A percentile compares a stretch with the other conserved stretches of the same genome.
phyloP scores from a whole-genome alignment of 2,329 filamentous ascomycete genomes.

The Sporothrix inflata region DNA sequence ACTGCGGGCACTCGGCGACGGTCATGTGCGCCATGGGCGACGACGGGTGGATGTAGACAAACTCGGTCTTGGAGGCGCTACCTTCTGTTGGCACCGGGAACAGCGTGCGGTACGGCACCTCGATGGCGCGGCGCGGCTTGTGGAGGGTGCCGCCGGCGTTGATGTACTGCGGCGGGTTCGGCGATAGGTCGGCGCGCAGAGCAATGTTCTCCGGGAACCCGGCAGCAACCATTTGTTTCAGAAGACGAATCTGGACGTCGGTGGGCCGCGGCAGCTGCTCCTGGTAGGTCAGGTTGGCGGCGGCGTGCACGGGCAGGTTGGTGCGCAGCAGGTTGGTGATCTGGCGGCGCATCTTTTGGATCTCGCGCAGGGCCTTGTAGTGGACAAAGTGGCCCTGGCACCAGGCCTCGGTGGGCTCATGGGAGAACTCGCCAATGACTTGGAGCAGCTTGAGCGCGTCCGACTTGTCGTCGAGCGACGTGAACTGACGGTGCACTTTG shows the following conservation, averaged over 20 bases:
- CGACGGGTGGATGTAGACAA: constrained; percentile 85
- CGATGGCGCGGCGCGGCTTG: constrained; percentile 82
- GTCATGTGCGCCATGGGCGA: constrained; percentile 75
- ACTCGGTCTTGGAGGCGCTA: constrained; percentile 56
- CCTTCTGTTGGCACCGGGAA: constrained; percentile 61
- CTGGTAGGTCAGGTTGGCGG: constrained; percentile 57
- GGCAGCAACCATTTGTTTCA: constrained; percentile 89
- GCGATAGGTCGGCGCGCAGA: constrained; percentile 84
- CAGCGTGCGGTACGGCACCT: constrained; percentile 88
- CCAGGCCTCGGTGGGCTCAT: constrained; percentile 72
- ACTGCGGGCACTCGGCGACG: constrained; percentile 77
- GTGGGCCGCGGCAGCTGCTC: constrained; percentile 63
- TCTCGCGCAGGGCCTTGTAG: constrained; percentile 84
- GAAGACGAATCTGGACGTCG: constrained; percentile 70
- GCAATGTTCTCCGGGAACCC: constrained; percentile 95
- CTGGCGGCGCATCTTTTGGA: constrained; percentile 79
- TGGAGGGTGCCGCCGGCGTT: constrained; percentile 38
- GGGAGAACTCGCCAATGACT: constrained; percentile 83
- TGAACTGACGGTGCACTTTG: constrained; percentile 76
- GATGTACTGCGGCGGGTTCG: constrained; percentile 67
- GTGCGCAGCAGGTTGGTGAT: constrained; percentile 78
- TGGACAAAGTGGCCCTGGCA: constrained; percentile 84
- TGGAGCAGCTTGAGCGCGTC: constrained; percentile 91
- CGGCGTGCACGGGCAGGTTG: constrained; percentile 71
- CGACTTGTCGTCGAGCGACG: constrained; percentile 76